Evolutionary conservation across 1,284 basidiomycete genomes (phyloP).

Genomic region (Termitomyces sp.): DNA sequence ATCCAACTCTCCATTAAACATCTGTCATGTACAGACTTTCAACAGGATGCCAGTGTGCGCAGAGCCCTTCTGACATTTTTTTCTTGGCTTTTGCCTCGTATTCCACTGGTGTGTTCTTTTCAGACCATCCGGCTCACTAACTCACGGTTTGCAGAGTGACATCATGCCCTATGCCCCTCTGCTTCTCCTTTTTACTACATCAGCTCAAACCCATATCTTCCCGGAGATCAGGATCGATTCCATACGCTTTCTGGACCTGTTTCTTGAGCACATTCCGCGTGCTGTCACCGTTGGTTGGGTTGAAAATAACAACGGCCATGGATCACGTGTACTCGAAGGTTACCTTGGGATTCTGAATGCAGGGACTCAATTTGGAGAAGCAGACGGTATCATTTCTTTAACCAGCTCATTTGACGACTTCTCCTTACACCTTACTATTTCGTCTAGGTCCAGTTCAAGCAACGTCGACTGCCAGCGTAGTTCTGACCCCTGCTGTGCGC

Average conservation of each 20-base stretch:
- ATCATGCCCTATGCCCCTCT: slow-evolving; percentile 68
- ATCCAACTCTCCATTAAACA: slow-evolving; percentile 2
- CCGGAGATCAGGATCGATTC: slow-evolving; percentile 92
- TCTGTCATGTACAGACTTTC: background rate
- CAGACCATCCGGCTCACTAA: slow-evolving; percentile 1
- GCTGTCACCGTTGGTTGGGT: slow-evolving; percentile 70
- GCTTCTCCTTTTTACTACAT: slow-evolving; percentile 81
- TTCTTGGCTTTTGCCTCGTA: slow-evolving; percentile 65
- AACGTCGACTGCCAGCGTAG: slow-evolving; percentile 59
- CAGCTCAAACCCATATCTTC: slow-evolving; percentile 92
- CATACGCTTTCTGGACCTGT: slow-evolving; percentile 74
- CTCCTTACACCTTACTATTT: background rate
- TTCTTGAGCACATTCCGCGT: slow-evolving; percentile 70
- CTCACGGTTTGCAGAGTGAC: slow-evolving; percentile 42
- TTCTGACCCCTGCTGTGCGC: slow-evolving; percentile 59
- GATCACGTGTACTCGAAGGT: slow-evolving; percentile 63
- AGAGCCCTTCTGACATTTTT: slow-evolving; percentile 58
- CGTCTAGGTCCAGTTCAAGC: slow-evolving; percentile 42
- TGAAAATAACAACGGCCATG: slow-evolving; percentile 42
- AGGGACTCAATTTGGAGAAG: slow-evolving; percentile 55
- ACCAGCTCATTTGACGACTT: slow-evolving; percentile 3
- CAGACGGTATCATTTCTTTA: slow-evolving; percentile 38
- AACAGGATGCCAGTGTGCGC: slow-evolving; percentile 60
- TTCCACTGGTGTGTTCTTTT: slow-evolving; percentile 46
- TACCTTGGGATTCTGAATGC: slow-evolving; percentile 71